phyloP scores from a whole-genome alignment of 495 filamentous ascomycete genomes.

The Chaetomium cochliodes region DNA sequence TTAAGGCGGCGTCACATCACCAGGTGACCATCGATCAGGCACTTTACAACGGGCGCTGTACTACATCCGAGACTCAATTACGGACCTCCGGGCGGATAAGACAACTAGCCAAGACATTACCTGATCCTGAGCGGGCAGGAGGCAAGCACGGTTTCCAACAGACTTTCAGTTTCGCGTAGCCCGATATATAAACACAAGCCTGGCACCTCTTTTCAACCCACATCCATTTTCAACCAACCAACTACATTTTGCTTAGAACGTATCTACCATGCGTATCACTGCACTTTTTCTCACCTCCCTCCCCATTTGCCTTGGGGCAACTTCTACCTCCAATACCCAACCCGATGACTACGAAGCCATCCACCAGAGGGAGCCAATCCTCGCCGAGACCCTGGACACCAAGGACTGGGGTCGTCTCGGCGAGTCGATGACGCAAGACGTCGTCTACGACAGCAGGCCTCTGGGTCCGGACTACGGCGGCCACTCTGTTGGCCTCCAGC shows the following conservation, averaged over 20 bases:
- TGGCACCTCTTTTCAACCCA: neutral
- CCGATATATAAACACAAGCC: neutral
- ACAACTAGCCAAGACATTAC: too few relatives aligned
- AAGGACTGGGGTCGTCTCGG: slow-evolving; percentile 11
- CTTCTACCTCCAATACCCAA: neutral
- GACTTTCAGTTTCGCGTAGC: neutral
- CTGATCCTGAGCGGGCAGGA: neutral
- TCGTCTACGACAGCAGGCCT: slow-evolving; percentile 16
- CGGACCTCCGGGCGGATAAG: too few relatives aligned
- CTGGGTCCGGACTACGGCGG: slow-evolving; percentile 15
- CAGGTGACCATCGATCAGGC: too few relatives aligned
- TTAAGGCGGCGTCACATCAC: too few relatives aligned
- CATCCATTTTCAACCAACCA: neutral
- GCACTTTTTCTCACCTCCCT: slow-evolving; percentile 9
- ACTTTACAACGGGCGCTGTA: too few relatives aligned
- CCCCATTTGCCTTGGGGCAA: slow-evolving; percentile 2
- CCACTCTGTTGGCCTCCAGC: slow-evolving; percentile 9
- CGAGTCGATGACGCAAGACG: slow-evolving; percentile 10
- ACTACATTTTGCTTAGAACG: neutral
- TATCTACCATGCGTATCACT: slow-evolving; percentile 11
- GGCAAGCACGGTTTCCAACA: neutral
- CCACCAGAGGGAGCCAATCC: slow-evolving; percentile 11
- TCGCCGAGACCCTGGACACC: slow-evolving; percentile 13
- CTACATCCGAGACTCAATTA: too few relatives aligned
- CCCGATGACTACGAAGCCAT: slow-evolving; percentile 16